Percentiles rank a stretch among this genome's conserved stretches.
phyloP scores from a whole-genome alignment of 2,329 filamentous ascomycete species.

The Aspergillus sp. region DNA sequence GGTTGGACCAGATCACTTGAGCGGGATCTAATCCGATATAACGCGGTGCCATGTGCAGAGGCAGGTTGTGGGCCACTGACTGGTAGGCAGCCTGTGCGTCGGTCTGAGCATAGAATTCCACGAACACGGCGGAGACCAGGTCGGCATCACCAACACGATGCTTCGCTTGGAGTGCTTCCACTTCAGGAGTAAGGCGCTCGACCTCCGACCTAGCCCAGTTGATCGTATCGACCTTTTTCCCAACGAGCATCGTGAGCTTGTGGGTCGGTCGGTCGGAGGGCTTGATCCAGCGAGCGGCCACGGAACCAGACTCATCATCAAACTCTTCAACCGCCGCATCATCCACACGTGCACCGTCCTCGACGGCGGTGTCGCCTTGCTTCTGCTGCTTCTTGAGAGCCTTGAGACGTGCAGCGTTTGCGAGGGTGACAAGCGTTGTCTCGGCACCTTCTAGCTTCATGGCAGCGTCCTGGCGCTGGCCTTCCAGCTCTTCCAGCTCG shows the following conservation, averaged over 20 bases:
- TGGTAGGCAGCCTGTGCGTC: conserved; percentile 83
- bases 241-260: conserved; percentile 59
- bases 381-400: conserved; percentile 56
- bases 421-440: conserved; percentile 70
- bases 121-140: conserved; percentile 69
- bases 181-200: conserved; percentile 61
- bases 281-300: conserved; percentile 66
- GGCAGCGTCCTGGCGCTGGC: conserved; percentile 69
- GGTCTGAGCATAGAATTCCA: conserved; percentile 76
- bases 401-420: conserved; percentile 64
- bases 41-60: conserved; percentile 75
- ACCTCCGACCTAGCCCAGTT: conserved; percentile 77
- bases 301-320: conserved; percentile 58
- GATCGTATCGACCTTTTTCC: conserved; percentile 90
- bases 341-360: conserved; percentile 24
- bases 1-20: conserved; percentile 78
- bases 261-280: conserved; percentile 69
- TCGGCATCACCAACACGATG: conserved; percentile 58
- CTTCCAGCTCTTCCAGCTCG: conserved; percentile 69
- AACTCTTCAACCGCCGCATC: conserved; percentile 42
- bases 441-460: conserved; percentile 79
- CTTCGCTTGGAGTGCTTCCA: conserved; percentile 57
- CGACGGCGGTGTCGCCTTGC: conserved; percentile 30
- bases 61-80: conserved; percentile 74
- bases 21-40: conserved; percentile 72